Evolutionary conservation across 345 rosid genomes (phyloP).

Genomic region (Kandelia obovata): DNA sequence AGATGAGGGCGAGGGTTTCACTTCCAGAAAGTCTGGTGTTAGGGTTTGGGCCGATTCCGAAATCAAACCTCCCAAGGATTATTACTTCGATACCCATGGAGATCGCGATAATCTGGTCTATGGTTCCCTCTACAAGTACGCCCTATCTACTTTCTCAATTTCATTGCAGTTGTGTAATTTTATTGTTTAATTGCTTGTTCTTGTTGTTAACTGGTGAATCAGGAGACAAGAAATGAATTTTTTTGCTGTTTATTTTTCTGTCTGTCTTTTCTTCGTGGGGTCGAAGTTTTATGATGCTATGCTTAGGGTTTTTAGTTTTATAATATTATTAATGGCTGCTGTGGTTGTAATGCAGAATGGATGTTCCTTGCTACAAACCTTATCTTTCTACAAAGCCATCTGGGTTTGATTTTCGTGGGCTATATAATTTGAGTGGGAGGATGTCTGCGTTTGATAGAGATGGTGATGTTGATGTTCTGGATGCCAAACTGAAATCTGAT

Average conservation of each 20-base stretch:
- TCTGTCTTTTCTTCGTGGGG: no score
- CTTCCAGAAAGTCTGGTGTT: slow-evolving; percentile 43
- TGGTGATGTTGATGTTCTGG: slow-evolving; percentile 64
- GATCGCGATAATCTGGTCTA: slow-evolving; percentile 82
- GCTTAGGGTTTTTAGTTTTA: no score
- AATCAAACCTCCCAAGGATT: slow-evolving; percentile 60
- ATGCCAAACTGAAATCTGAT: slow-evolving; percentile 55
- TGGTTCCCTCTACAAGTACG: slow-evolving; percentile 77
- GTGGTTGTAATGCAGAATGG: slow-evolving; percentile 56
- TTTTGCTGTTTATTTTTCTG: no score
- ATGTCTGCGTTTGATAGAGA: slow-evolving; percentile 50
- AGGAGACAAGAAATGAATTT: no score
- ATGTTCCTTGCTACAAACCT: slow-evolving; percentile 72
- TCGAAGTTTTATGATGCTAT: no score
- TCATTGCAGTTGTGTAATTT: neutral
- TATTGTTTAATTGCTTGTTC: neutral
- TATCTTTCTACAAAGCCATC: slow-evolving; percentile 36
- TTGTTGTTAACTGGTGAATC: neutral
- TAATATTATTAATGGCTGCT: neutral
- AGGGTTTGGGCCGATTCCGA: slow-evolving; percentile 45
- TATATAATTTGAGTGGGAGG: slow-evolving; percentile 33
- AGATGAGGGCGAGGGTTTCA: slow-evolving; percentile 27
- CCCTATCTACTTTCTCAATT: neutral
- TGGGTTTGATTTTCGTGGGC: slow-evolving; percentile 31
- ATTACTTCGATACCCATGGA: slow-evolving; percentile 78